Evolutionary conservation across 495 filamentous ascomycete genomes (phyloP), one percentile per base, ranked within the genome.

Genomic region (Talaromyces stipitatus): DNA sequence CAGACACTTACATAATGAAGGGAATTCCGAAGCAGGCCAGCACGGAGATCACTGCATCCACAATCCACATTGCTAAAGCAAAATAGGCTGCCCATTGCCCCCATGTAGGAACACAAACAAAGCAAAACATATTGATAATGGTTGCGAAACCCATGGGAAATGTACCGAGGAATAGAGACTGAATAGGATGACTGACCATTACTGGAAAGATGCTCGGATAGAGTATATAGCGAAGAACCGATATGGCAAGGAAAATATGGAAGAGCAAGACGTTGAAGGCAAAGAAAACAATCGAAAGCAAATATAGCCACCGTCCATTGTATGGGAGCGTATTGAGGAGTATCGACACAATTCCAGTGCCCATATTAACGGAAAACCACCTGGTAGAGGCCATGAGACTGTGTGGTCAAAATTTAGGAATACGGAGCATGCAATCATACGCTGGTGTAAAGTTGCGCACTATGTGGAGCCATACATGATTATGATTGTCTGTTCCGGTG

Each of bases 341-440:
- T 24, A 84, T 78, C 3, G 83, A 82, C 2, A 82, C 79, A 22
- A 87, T 83, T 4, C 84, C 85, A 0, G 84, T 88, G 28, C 84
- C 81, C 83, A 88, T 87, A 11, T 66, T 86, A 30, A 83, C 73
- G 77, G 83, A 74, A 57, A 77, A 73, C 73, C 73, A 76, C 58
- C 70, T 76, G n/a, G n/a, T n/a, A n/a, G n/a, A n/a, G n/a, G n/a
- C n/a, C n/a, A n/a, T n/a, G n/a, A n/a, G n/a, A n/a, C n/a, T n/a
- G n/a, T n/a, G n/a, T n/a, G n/a, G n/a, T n/a, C n/a, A n/a, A n/a
- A n/a, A n/a, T n/a, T n/a, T n/a, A n/a, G n/a, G n/a, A n/a, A n/a
- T n/a, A n/a, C n/a, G n/a, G n/a, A n/a, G n/a, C n/a, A n/a, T n/a
- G n/a, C n/a, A n/a, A n/a, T n/a, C n/a, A n/a, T n/a, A n/a, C n/a